These are phyloP conservation scores for Pyricularia sp. DNA, from an alignment of 2,329 filamentous ascomycete species.

Conservation along the genomic window DNA sequence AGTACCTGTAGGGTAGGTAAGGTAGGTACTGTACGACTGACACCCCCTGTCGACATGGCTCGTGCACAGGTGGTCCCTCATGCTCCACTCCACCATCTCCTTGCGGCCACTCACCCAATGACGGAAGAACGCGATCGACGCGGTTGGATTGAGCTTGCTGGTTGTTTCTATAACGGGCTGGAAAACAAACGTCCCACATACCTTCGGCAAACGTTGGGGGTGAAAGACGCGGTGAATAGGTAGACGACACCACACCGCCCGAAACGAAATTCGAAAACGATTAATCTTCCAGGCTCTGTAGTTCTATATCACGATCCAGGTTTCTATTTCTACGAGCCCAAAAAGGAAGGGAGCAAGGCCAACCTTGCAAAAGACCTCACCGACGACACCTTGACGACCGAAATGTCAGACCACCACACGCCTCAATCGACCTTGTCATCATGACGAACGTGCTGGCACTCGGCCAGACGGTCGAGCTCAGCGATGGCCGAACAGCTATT, in stretches of 20 bases:
- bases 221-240: background rate
- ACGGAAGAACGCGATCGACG: background rate
- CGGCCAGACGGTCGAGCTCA: constrained; percentile 71
- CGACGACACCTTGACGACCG: background rate
- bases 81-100: background rate
- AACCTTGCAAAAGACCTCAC: background rate
- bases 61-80: background rate
- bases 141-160: background rate
- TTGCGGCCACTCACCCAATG: background rate
- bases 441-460: constrained; percentile 47
- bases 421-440: constrained; percentile 13
- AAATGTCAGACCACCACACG: background rate
- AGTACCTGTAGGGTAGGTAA: too few species aligned
- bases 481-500: constrained; percentile 65
- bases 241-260: background rate
- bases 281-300: background rate
- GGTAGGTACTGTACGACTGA: background rate
- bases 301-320: background rate
- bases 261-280: background rate
- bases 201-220: background rate
- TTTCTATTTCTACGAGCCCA: background rate
- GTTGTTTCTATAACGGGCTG: background rate
- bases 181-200: background rate
- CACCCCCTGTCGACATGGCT: background rate
- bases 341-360: background rate